Conservation (phyloP, 495 filamentous ascomycete species). For the Aspergillus kassunensis region DNA sequence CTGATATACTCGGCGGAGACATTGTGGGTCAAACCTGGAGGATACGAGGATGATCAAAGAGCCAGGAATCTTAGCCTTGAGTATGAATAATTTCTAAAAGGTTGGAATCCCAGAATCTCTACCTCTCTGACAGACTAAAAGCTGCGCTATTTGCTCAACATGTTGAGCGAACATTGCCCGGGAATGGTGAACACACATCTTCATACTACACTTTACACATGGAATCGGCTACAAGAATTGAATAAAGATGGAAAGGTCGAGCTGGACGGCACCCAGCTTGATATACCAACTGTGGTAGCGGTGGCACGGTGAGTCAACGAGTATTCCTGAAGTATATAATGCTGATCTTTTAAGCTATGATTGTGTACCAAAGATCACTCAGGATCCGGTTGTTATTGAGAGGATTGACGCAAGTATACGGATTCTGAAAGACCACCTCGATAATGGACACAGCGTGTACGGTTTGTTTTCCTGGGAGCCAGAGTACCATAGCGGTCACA, state of each 20-base stretch:
- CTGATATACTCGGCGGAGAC: too few species aligned
- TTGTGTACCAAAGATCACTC: slow-evolving; percentile 14
- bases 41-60: not conserved
- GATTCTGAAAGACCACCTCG: slow-evolving; percentile 17
- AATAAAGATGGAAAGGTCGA: slow-evolving; percentile 9
- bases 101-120: not conserved
- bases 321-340: not conserved
- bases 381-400: slow-evolving; percentile 13
- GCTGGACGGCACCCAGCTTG: slow-evolving; percentile 17
- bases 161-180: not conserved
- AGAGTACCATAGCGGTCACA: too few species aligned
- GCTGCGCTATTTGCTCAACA: too few species aligned
- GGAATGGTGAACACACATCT: slow-evolving; percentile 13
- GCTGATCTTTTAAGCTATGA: slow-evolving; percentile 14
- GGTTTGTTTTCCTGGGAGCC: slow-evolving; percentile 5
- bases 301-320: slow-evolving; percentile 13
- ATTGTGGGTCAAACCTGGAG: not conserved
- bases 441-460: slow-evolving; percentile 17
- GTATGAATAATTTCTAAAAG: slow-evolving; percentile 4
- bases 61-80: not conserved
- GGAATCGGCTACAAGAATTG: slow-evolving; percentile 14
- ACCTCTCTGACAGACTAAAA: not conserved
- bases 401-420: slow-evolving; percentile 16
- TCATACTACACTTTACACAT: slow-evolving; percentile 13
- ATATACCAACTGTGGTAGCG: slow-evolving; percentile 18